These are phyloP conservation scores for Mycena galericulata DNA, from an alignment of 768 basidiomycete species.

Conservation along the genomic window DNA sequence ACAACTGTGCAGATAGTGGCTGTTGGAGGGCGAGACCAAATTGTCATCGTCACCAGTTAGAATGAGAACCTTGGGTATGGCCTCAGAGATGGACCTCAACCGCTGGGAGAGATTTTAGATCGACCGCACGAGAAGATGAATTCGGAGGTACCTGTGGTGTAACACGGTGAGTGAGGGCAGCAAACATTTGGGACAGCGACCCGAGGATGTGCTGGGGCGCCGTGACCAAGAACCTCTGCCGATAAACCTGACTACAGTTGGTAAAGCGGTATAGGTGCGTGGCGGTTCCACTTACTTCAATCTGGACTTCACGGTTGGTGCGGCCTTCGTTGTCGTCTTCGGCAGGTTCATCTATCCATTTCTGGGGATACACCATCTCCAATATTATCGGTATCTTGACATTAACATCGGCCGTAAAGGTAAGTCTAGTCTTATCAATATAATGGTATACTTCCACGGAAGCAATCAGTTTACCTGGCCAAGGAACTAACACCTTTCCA, in stretches of 20 bases:
- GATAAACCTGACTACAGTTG: slow-evolving; percentile 51
- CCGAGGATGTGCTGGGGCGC: slow-evolving; percentile 72
- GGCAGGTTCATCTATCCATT: slow-evolving; percentile 71
- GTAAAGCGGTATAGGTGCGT: background rate
- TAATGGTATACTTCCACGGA: background rate
- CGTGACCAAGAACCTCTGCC: slow-evolving; percentile 61
- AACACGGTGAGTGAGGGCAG: slow-evolving; percentile 74
- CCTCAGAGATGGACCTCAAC: slow-evolving; percentile 60
- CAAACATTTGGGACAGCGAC: slow-evolving; percentile 78
- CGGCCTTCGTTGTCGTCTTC: slow-evolving; percentile 66
- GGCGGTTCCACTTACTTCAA: slow-evolving; percentile 53
- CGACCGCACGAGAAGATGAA: background rate
- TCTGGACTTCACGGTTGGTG: slow-evolving; percentile 74
- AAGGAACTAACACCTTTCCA: slow-evolving; percentile 53
- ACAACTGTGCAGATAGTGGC: slow-evolving; percentile 59
- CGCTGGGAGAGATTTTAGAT: slow-evolving; percentile 37
- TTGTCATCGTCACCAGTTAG: slow-evolving; percentile 78
- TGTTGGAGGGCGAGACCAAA: slow-evolving; percentile 65
- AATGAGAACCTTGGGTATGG: slow-evolving; percentile 74
- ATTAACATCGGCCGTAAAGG: slow-evolving; percentile 58
- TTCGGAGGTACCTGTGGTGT: slow-evolving; percentile 43
- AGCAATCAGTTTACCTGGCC: slow-evolving; percentile 42
- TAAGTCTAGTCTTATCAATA: slow-evolving; percentile 36
- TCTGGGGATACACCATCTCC: slow-evolving; percentile 67
- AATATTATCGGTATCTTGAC: slow-evolving; percentile 63